Evolutionary conservation across 192 early-diverging fungal species (phyloP).

Genomic region (Podila epicladia): DNA sequence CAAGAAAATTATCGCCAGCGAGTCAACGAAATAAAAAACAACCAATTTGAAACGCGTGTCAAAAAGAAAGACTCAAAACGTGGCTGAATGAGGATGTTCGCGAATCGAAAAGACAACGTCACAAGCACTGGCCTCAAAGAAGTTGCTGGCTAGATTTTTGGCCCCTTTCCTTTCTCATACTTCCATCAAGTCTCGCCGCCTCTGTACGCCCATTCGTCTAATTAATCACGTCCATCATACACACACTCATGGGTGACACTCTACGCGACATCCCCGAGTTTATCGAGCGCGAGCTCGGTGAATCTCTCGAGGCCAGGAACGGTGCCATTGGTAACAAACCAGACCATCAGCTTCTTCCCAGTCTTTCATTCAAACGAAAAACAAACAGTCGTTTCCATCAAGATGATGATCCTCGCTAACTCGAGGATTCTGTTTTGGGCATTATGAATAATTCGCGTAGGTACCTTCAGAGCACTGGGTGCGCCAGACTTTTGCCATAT

Average conservation of each 20-base stretch:
- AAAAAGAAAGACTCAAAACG: background rate
- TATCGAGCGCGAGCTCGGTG: constrained; percentile 93
- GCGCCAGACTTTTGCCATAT: constrained; percentile 98
- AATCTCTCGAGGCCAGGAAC: constrained; percentile 86
- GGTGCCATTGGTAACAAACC: constrained; percentile 84
- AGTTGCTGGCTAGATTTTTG: background rate
- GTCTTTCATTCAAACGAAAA: background rate
- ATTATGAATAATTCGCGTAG: constrained; percentile 44
- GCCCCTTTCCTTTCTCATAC: background rate
- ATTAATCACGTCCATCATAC: background rate
- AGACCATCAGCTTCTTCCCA: background rate
- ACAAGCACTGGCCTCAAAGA: too few relatives aligned
- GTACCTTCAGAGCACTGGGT: constrained; percentile 90
- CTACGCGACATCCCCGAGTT: constrained; percentile 94
- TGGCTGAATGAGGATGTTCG: background rate
- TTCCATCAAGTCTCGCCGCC: background rate
- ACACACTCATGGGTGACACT: constrained; percentile 58
- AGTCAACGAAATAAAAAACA: background rate
- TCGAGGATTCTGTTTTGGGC: background rate
- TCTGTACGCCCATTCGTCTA: background rate
- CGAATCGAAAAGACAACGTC: too few relatives aligned
- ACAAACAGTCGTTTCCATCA: background rate
- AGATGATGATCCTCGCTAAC: background rate
- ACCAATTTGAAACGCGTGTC: background rate
- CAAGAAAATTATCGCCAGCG: constrained; percentile 27